Evolutionary conservation across 1,284 basidiomycete species (phyloP).

Genomic region (Naganishia sp.): DNA sequence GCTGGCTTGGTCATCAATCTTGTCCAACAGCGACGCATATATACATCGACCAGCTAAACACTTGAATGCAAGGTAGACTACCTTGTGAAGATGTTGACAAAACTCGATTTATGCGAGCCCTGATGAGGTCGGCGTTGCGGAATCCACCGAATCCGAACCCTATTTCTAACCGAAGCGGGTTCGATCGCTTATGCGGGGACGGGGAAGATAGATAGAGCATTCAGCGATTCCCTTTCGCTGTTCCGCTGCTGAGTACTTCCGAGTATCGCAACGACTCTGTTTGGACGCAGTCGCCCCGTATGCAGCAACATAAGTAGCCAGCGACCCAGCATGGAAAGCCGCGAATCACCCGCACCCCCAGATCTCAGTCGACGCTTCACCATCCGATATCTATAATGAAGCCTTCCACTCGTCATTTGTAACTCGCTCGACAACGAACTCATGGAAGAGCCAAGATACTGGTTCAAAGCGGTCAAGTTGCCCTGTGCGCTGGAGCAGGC

Average conservation of each 20-base stretch:
- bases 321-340: background rate
- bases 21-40: no score
- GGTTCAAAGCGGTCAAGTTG: conserved; percentile 18
- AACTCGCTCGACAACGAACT: background rate
- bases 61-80: no score
- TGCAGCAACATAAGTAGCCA: no score
- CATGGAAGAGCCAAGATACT: conserved; percentile 21
- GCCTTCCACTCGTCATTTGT: background rate
- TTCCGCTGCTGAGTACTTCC: no score
- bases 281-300: no score
- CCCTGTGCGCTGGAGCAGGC: conserved; percentile 27
- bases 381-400: background rate
- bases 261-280: no score
- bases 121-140: background rate
- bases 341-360: background rate
- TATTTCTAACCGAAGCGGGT: background rate
- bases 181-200: conserved; percentile 2
- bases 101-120: background rate
- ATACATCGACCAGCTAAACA: no score
- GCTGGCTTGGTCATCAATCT: no score
- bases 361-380: background rate
- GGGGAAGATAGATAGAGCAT: background rate
- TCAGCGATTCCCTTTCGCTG: background rate
- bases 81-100: background rate
- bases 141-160: background rate